These are phyloP conservation scores for Binderoboletus segoi DNA, from an alignment of 1,284 basidiomycete genomes.

Conservation along the genomic window DNA sequence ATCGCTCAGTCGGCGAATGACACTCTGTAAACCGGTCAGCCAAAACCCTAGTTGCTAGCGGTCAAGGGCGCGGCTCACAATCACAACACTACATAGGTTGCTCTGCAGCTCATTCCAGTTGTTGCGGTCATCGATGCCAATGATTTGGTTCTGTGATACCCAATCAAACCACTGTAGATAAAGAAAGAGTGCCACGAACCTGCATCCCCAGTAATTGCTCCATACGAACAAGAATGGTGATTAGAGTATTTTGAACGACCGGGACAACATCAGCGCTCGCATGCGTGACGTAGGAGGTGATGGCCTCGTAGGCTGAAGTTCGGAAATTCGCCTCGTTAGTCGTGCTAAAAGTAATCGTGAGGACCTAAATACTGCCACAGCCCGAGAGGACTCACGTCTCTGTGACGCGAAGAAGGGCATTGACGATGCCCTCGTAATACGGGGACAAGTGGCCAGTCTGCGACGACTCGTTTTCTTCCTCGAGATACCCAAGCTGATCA, in stretches of 20 bases:
- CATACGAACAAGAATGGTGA: conserved; percentile 86
- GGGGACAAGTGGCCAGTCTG: conserved; percentile 74
- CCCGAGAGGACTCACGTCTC: conserved; percentile 63
- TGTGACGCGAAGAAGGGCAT: conserved; percentile 81
- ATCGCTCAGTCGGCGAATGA: conserved; percentile 81
- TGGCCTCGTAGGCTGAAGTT: conserved; percentile 95
- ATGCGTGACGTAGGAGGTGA: conserved; percentile 84
- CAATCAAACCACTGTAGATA: conserved; percentile 4
- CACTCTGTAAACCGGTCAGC: conserved; percentile 52
- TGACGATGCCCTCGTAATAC: conserved; percentile 87
- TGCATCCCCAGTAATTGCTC: conserved; percentile 86
- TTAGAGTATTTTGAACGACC: conserved; percentile 82
- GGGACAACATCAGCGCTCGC: conserved; percentile 81
- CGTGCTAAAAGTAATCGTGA: conserved; percentile 49
- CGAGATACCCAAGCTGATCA: conserved; percentile 75
- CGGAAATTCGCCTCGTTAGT: conserved; percentile 93
- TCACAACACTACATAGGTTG: conserved; percentile 91
- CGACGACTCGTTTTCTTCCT: conserved; percentile 53
- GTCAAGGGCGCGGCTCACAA: conserved; percentile 50
- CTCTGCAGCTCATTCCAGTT: conserved; percentile 99
- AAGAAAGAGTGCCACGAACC: conserved; percentile 39
- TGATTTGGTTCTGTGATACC: conserved; percentile 77
- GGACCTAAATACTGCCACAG: neutral
- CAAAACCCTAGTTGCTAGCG: neutral
- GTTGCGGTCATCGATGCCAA: conserved; percentile 95